Evolutionary conservation across 2,329 filamentous ascomycete species (phyloP).

Genomic region (Aspergillus costaricaensis): DNA sequence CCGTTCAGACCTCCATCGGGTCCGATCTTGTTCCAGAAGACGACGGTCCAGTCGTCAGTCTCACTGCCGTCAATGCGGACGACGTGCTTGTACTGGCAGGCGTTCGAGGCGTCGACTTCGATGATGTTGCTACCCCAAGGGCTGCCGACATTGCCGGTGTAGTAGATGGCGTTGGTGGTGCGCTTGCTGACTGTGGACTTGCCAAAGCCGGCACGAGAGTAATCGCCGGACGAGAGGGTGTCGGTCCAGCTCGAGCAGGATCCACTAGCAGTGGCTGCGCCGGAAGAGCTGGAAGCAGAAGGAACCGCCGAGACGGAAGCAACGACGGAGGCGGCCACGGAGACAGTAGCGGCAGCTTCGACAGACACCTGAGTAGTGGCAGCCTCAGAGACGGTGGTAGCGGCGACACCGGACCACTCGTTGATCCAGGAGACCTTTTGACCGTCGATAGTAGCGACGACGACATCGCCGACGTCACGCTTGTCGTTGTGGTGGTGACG

Average conservation of each 20-base stretch:
- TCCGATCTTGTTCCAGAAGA: conserved; percentile 46
- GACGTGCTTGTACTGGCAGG: conserved; percentile 41
- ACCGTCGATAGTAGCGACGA: conserved; percentile 38
- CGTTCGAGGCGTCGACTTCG: conserved; percentile 34
- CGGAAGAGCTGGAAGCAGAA: conserved; percentile 16
- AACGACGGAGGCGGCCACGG: conserved; percentile 15
- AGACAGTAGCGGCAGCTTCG: conserved; percentile 16
- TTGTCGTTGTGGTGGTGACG: conserved; percentile 39
- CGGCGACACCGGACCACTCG: conserved; percentile 32
- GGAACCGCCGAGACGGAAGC: conserved; percentile 17
- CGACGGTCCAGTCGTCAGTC: conserved; percentile 35
- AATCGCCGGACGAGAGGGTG: conserved; percentile 24
- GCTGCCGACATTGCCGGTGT: conserved; percentile 38
- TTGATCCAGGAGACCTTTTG: conserved; percentile 39
- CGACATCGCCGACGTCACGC: conserved; percentile 36
- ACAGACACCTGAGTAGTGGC: conserved; percentile 14
- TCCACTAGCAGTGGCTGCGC: conserved; percentile 9
- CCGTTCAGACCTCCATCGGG: conserved; percentile 35
- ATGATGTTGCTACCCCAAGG: conserved; percentile 47
- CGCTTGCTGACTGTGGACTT: conserved; percentile 20
- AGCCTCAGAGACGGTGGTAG: conserved; percentile 19
- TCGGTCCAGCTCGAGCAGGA: conserved; percentile 27
- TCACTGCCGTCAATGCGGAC: conserved; percentile 35
- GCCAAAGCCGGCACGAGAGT: conserved; percentile 36
- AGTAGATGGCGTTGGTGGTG: conserved; percentile 25